Base-by-base conservation (phyloP, 2,329 filamentous ascomycete genomes). In the Rhinocladiella mackenziei region DNA sequence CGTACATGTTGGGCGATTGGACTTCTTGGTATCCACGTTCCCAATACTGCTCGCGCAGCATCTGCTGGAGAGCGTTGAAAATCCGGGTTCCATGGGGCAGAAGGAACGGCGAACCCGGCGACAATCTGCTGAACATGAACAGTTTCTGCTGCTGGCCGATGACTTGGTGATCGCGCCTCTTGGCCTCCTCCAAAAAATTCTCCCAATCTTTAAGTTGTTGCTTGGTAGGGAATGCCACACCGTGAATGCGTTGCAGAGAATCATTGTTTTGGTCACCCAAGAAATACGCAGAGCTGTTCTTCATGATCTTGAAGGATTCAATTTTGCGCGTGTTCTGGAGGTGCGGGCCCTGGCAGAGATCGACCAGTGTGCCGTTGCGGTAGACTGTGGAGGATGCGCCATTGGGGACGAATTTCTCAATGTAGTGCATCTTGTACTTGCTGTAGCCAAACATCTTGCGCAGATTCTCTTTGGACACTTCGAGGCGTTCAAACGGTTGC, bases 391-490 rank as follows among this genome's bases (percentile, higher is more conserved):
- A 94, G 63, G 78, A 87, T 43, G 88, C 89, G 57, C 88, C 89
- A 57, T 95, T 88, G 28, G 83, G 75, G 50, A 97, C 86, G 68
- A 94, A 89, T 72, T 89, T 85, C 58, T 88, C 84, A 71, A 98
- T 97, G 67, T 97, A 94, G 66, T 96, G 86, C 65, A 94, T 82
- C 78, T 98, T 97, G 75, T 95, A 97, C 66, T 92, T 92, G 77
- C 94, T 96, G 76, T 94, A 94, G 58, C 82, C 80, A 74, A 97
- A 97, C 86, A 97, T 95, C 65, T 95, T 88, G 39, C 92, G 78
- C 38, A 97, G 76, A 56, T 97, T 83, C 42, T 91, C 85, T 70
- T 97, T 97, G 55, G 85, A 85, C 62, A 96, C 78, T 54, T 84
- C 84, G 35, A 97, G 73, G 48, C 92, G 82, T 73, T 96, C 86